These are phyloP conservation scores for Mucor circinelloides DNA, from an alignment of 371 early-diverging fungal species.

Conservation along the genomic window DNA sequence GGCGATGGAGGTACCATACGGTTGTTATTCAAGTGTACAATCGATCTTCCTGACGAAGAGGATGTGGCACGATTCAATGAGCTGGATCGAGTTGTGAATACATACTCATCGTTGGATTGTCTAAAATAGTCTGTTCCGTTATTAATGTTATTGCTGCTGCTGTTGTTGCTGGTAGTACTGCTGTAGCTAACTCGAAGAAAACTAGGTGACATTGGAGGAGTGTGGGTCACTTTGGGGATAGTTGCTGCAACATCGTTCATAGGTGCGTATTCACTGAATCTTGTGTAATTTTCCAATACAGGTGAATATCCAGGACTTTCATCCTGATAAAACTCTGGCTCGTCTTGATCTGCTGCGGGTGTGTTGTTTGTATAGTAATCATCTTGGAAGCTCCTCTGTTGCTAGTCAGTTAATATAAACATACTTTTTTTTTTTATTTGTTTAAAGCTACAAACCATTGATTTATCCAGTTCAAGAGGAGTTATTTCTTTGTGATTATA, in stretches of 20 bases:
- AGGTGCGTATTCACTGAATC: constrained; percentile 13
- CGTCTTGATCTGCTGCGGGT: background rate
- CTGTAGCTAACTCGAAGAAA: constrained; percentile 8
- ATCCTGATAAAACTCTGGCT: constrained; percentile 1
- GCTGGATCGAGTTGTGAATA: constrained; percentile 37
- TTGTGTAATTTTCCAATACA: constrained; percentile 21
- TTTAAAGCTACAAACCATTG: background rate
- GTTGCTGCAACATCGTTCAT: background rate
- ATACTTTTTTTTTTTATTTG: too few species aligned
- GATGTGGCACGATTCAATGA: constrained; percentile 29
- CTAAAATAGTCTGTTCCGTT: constrained; percentile 6
- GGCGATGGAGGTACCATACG: constrained; percentile 3
- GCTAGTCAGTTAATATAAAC: background rate
- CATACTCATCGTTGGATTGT: constrained; percentile 17
- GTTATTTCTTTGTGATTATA: constrained; percentile 8
- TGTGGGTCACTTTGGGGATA: background rate
- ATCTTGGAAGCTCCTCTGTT: background rate
- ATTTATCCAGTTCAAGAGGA: constrained; percentile 13
- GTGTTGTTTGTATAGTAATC: background rate
- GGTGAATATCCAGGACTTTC: constrained; percentile 21
- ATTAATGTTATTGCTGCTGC: background rate
- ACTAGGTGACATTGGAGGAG: constrained; percentile 30
- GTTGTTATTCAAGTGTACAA: constrained; percentile 5
- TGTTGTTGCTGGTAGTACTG: background rate
- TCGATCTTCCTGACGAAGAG: constrained; percentile 22